phyloP scores from a whole-genome alignment of 345 rosid species.

The Garcia nutans region DNA sequence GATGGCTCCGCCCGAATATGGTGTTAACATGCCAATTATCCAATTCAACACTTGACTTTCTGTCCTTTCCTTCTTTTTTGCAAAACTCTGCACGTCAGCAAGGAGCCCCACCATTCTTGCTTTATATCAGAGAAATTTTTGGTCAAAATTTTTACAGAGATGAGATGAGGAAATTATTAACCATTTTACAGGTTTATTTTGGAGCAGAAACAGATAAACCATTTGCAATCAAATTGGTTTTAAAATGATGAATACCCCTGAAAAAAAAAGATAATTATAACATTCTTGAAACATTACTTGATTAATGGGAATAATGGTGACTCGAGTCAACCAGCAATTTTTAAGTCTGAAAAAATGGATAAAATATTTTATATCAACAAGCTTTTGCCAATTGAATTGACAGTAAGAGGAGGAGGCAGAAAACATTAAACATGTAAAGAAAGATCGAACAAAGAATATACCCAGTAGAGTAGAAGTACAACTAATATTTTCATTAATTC shows the following conservation, averaged over 20 bases:
- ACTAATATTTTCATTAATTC: slow-evolving; percentile 14
- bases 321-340: not conserved
- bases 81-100: slow-evolving; percentile 1
- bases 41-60: not conserved
- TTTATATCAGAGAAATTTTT: not conserved
- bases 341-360: not conserved
- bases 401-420: not conserved
- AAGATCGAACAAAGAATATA: slow-evolving; percentile 1
- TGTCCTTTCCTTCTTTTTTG: slow-evolving; percentile 9
- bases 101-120: slow-evolving; percentile 1
- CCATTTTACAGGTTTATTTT: not conserved
- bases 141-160: not conserved
- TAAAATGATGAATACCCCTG: not conserved
- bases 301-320: not conserved
- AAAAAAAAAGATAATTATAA: slow-evolving; percentile 5
- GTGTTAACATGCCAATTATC: slow-evolving; percentile 11
- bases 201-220: not conserved
- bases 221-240: not conserved
- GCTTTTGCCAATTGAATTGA: not conserved
- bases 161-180: not conserved
- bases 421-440: not conserved
- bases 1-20: not conserved
- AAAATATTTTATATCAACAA: slow-evolving; percentile 11
- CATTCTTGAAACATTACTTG: not conserved
- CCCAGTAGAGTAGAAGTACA: not conserved